Base-by-base conservation (phyloP, 306 rosid genomes). In the Morella rubra region DNA sequence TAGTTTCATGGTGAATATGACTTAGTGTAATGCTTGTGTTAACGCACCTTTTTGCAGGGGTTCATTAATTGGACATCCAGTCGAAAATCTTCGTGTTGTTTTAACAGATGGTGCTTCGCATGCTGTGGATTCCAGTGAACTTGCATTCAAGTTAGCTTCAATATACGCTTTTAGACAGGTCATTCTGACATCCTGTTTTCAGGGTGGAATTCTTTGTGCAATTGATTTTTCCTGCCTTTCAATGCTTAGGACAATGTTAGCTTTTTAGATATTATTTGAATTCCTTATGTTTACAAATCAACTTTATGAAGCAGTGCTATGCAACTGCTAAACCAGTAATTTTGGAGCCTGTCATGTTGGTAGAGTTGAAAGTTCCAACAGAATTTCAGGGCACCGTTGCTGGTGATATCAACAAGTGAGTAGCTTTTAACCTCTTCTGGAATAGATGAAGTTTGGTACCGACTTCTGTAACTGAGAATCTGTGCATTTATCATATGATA, bases 101-200 rank as follows among this genome's bases (percentile, higher is more conserved):
- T 84, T 92, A 81, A 90, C 87, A 24, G 99, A 95, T 87, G 99
- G 99, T 71, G 97, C 99, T 84, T 81, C 99, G 49, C 99, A 92
- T 80, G 85, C 97, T 56, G 99, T 95, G 86, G 97, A 95, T 89
- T 95, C 97, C 78, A 95, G 97, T 79, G 99, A 95, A 86, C 99
- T 95, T 85, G 99, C 99, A 22, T 95, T 95, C 85, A 95, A 95
- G 88, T 73, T 95, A 78, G 99, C 99, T 24, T 77, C 99, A 71
- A 95, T 95, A 71, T 95, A 95, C 86, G 99, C 99, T 55, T 95
- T 95, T 76, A 92, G 99, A 95, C 87, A 90, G 97, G 99, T 92
- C 44, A 61, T 37, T 77, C 32, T 74, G 53, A 32, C 69, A 77
- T 74, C 45, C 41, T 8, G 24, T 44, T n/a, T 46, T 20, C 74